These are phyloP conservation scores for Aciculosporium take DNA, from an alignment of 2,329 filamentous ascomycete genomes.

Conservation along the genomic window DNA sequence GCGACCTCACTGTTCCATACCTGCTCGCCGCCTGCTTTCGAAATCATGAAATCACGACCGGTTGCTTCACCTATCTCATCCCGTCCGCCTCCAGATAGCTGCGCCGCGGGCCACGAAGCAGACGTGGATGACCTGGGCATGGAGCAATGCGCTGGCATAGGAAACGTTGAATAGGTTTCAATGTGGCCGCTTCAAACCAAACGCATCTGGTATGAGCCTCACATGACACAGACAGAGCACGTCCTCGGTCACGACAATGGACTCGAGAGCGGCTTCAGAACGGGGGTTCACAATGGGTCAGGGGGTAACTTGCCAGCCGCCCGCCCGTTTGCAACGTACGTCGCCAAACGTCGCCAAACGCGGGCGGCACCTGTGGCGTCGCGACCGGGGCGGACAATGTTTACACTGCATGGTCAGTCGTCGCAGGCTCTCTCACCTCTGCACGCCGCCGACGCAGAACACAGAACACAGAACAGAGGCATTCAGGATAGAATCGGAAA, in stretches of 20 bases:
- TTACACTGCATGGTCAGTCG: no score
- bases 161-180: conserved; percentile 15
- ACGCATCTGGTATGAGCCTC: conserved; percentile 10
- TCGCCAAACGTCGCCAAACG: background rate
- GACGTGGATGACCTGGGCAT: background rate
- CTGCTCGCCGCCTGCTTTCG: no score
- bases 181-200: conserved; percentile 19
- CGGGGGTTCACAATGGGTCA: background rate
- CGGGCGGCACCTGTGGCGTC: background rate
- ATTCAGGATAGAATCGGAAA: no score
- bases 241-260: background rate
- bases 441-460: background rate
- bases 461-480: no score
- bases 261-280: background rate
- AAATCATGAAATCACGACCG: no score
- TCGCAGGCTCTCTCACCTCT: background rate
- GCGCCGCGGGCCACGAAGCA: background rate
- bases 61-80: no score
- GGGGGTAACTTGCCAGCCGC: no score
- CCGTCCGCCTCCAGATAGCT: background rate
- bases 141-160: conserved; percentile 3
- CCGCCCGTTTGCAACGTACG: no score
- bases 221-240: conserved; percentile 3
- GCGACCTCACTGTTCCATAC: no score
- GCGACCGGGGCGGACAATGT: background rate